Percentiles rank a stretch among this genome's conserved stretches.
phyloP scores from a whole-genome alignment of 2,329 filamentous ascomycete species.

The Lasiodiplodia hormozganensis region DNA sequence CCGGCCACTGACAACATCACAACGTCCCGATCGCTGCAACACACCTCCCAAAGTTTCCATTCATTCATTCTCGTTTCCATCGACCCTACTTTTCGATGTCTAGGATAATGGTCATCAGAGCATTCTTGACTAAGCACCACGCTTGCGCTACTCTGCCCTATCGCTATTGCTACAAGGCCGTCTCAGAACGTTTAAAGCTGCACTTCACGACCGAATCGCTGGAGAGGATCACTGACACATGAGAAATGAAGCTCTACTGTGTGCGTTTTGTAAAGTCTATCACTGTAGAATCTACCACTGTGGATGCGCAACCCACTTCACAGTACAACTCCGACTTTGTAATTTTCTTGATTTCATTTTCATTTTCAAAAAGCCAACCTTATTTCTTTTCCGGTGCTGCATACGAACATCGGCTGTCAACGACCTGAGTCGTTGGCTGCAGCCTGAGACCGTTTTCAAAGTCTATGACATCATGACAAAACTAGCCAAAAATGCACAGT shows the following conservation, averaged over 20 bases:
- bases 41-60: background rate
- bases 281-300: no score
- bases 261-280: no score
- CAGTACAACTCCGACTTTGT: no score
- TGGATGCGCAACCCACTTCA: no score
- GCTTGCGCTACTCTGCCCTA: background rate
- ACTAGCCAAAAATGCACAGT: constrained; percentile 23
- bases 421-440: background rate
- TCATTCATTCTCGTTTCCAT: background rate
- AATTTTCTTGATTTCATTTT: no score
- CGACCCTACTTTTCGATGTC: background rate
- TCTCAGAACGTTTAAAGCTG: background rate
- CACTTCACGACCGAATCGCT: no score
- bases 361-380: no score
- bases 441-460: background rate
- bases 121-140: background rate
- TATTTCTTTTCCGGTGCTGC: background rate
- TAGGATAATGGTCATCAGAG: background rate
- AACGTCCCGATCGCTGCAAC: background rate
- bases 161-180: no score
- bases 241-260: no score
- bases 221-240: no score
- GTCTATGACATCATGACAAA: constrained; percentile 16
- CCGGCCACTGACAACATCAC: background rate
- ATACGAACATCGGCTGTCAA: background rate